phyloP scores from a whole-genome alignment of 1,284 basidiomycete genomes.

The Chiua sp. region DNA sequence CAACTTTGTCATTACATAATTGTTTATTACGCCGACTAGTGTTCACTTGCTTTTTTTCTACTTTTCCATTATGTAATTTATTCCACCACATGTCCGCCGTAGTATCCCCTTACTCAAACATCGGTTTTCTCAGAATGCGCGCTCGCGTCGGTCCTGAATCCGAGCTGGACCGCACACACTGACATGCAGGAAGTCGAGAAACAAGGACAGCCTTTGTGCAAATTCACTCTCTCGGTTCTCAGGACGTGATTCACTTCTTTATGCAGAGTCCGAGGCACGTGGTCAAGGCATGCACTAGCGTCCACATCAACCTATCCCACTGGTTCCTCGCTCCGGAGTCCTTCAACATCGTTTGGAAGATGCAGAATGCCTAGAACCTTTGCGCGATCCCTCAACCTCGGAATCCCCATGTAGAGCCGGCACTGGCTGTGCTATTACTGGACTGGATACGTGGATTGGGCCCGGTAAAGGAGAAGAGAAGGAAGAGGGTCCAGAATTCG shows the following conservation, averaged over 20 bases:
- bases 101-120: too few relatives aligned
- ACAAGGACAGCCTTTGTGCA: too few relatives aligned
- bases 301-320: constrained; percentile 18
- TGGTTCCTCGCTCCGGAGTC: constrained; percentile 27
- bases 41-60: too few relatives aligned
- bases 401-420: constrained; percentile 16
- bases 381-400: constrained; percentile 26
- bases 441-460: background rate
- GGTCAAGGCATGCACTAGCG: constrained; percentile 32
- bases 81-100: too few relatives aligned
- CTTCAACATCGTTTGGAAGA: constrained; percentile 23
- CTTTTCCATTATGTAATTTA: too few relatives aligned
- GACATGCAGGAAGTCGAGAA: too few relatives aligned
- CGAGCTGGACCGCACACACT: too few relatives aligned
- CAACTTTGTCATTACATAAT: too few relatives aligned
- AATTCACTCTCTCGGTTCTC: constrained; percentile 20
- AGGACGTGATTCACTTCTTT: constrained; percentile 18
- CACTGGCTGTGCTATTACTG: constrained; percentile 1
- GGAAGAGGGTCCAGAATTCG: constrained; percentile 14
- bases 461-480: constrained; percentile 28
- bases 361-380: constrained; percentile 11
- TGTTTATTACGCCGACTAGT: too few relatives aligned
- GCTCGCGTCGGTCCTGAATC: too few relatives aligned
- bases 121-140: too few relatives aligned
- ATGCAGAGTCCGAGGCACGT: constrained; percentile 27